Base-by-base conservation (phyloP, 768 basidiomycete genomes). In the Lactarius pseudohatsudake region DNA sequence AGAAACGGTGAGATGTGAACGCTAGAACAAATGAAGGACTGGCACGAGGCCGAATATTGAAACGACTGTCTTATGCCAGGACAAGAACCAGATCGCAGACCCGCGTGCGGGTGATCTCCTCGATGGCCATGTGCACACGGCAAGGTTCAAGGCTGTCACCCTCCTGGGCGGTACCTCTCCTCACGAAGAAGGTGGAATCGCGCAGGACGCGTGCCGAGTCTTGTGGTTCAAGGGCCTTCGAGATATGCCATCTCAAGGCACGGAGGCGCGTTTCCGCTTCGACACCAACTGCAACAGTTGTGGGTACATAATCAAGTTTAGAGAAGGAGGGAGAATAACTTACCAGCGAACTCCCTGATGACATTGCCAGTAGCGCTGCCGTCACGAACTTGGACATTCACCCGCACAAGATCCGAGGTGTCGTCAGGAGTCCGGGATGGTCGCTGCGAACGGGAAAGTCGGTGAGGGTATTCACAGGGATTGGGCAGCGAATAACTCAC, bases 221-320 rank as follows among this genome's bases (percentile, higher is more conserved):
- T 50, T 64, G 62, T 40, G 62, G 62, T 18, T 20, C 62, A n/a
- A 67, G 41, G 6, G 53, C 50, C 36, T 56, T 67, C n/a, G 66
- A 67, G 34, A 67, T 67, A 50, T 67, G 63, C 66, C 66, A 67
- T n/a, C 66, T 57, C 53, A 67, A 40, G 1, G 66, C 66, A 50
- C 66, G 66, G 36, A 67, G 62, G 53, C 66, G 66, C 1, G 66
- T 67, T 59, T 59, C 66, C 8, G 57, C 62, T 30, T 67, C 66
- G 40, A 32, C 58, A 10, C 58, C 53, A 59, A 67, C 66, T 67
- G 40, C 9, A 43, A 26, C 22, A 50, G 22, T 50, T 6, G 47
- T 50, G 8, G 20, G 41, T 11, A n/a, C 34, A n/a, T n/a, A 11
- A 26, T 59, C 20, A 56, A 53, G 40, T 11, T 38, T 22, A 40